These are phyloP conservation scores for Xerocomus amazonicus DNA, from an alignment of 1,284 basidiomycete genomes.

Conservation along the genomic window DNA sequence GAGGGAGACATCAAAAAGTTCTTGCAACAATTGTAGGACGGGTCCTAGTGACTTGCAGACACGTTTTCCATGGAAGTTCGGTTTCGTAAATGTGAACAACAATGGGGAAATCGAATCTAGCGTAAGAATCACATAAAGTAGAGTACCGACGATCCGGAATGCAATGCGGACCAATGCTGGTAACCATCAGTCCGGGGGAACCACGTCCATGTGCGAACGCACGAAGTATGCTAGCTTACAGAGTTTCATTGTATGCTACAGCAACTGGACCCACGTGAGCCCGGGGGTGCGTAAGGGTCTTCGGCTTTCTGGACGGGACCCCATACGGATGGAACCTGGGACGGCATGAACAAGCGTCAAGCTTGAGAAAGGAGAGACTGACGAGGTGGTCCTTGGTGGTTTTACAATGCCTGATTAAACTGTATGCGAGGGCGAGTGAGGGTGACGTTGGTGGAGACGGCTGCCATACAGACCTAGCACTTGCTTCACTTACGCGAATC, in stretches of 20 bases:
- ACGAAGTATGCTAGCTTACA: conserved; percentile 1
- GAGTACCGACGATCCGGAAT: conserved; percentile 14
- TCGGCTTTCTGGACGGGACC: conserved; percentile 80
- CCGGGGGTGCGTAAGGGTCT: conserved; percentile 72
- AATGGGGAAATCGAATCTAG: conserved; percentile 4
- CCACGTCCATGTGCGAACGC: background rate
- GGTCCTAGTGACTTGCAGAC: no score
- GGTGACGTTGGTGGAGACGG: conserved; percentile 1
- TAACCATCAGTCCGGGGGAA: conserved; percentile 1
- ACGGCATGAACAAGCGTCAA: conserved; percentile 10
- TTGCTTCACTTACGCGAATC: conserved; percentile 88
- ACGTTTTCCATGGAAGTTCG: conserved; percentile 2
- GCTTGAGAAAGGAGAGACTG: conserved; percentile 6
- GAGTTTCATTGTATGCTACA: conserved; percentile 31
- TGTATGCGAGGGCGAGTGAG: conserved; percentile 31
- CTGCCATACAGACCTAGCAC: conserved; percentile 64
- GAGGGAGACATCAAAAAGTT: conserved; percentile 49
- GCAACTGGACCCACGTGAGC: conserved; percentile 22
- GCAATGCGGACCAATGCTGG: conserved; percentile 13
- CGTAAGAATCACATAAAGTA: conserved; percentile 13
- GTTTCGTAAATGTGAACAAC: conserved; percentile 11
- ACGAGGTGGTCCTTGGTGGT: conserved; percentile 72
- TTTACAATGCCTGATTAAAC: conserved; percentile 90
- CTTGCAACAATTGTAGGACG: conserved; percentile 38
- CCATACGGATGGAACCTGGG: conserved; percentile 86